Percentiles rank a stretch among this genome's conserved stretches.
Evolutionary conservation across 352 stramenopile species (phyloP).

Genomic region (Globisporangium paddicum): DNA sequence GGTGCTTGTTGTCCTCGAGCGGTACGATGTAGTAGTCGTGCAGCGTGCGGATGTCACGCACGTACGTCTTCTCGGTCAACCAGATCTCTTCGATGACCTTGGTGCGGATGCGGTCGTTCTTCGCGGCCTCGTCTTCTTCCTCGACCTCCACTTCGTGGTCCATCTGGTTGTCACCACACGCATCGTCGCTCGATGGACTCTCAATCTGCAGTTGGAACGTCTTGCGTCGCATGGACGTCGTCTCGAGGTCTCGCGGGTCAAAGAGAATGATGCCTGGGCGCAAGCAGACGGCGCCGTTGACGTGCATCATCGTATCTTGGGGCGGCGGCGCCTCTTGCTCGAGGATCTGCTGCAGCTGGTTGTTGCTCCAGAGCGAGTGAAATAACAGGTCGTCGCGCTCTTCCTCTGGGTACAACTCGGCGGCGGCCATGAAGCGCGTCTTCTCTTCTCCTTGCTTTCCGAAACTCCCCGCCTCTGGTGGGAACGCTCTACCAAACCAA

Average conservation of each 20-base stretch:
- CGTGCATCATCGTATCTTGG: conserved; percentile 6
- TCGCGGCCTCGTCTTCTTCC: conserved; percentile 11
- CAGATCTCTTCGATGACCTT: conserved; percentile 81
- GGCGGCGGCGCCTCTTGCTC: neutral
- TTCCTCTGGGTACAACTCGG: neutral
- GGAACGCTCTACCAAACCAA: neutral
- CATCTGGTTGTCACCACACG: conserved; percentile 15
- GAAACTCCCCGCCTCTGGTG: neutral
- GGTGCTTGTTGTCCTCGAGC: conserved; percentile 70
- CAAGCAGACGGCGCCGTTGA: conserved; percentile 5
- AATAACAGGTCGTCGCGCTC: neutral
- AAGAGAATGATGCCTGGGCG: conserved; percentile 43
- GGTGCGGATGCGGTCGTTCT: conserved; percentile 26
- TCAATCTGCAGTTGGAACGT: conserved; percentile 13
- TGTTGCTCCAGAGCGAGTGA: neutral
- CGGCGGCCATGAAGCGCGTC: neutral
- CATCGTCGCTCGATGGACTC: conserved; percentile 3
- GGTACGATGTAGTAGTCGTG: conserved; percentile 79
- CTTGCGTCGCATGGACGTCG: neutral
- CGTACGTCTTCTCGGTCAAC: conserved; percentile 72
- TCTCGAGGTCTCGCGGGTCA: conserved; percentile 38
- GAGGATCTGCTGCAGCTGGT: conserved; percentile 1
- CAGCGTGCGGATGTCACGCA: conserved; percentile 66
- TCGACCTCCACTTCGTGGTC: conserved; percentile 9
- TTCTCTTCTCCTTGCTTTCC: neutral